Percentiles rank a stretch among this genome's conserved stretches.
These are phyloP conservation scores for Rutstroemia sp. DNA, from an alignment of 2,329 filamentous ascomycete species.

Conservation along the genomic window DNA sequence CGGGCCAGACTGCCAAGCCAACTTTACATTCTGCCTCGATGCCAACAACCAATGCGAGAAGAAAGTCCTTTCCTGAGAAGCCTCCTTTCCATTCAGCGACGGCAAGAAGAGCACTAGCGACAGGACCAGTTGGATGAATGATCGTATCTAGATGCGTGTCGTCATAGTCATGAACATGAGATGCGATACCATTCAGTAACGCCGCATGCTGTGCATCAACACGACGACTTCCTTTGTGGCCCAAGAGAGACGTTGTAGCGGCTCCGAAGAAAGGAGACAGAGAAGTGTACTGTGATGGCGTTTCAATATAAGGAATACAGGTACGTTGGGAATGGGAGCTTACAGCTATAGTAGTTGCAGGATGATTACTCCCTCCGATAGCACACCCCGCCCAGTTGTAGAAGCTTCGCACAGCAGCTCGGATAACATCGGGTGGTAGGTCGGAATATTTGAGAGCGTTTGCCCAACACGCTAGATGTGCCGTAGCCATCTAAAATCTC, in stretches of 20 bases:
- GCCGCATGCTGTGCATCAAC: slow-evolving; percentile 42
- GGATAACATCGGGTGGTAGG: slow-evolving; percentile 35
- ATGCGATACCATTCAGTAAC: slow-evolving; percentile 46
- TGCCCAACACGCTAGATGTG: slow-evolving; percentile 41
- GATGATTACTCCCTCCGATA: slow-evolving; percentile 38
- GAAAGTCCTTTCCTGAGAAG: slow-evolving; percentile 38
- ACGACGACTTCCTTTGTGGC: slow-evolving; percentile 23
- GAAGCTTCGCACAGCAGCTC: slow-evolving; percentile 39
- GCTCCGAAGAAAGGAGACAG: slow-evolving; percentile 28
- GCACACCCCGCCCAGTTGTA: slow-evolving; percentile 49
- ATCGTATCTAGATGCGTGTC: slow-evolving; percentile 49
- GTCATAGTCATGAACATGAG: slow-evolving; percentile 49
- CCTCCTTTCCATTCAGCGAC: slow-evolving; percentile 35
- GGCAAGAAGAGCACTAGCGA: slow-evolving; percentile 42
- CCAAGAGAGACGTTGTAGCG: slow-evolving; percentile 29
- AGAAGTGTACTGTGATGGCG: slow-evolving; percentile 17
- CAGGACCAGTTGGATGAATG: slow-evolving; percentile 46
- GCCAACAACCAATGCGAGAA: slow-evolving; percentile 44
- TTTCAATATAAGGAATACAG: background rate
- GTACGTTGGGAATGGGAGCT: background rate
- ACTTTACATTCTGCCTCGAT: slow-evolving; percentile 47
- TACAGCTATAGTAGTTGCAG: slow-evolving; percentile 16
- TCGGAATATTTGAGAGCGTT: slow-evolving; percentile 34
- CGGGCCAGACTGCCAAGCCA: slow-evolving; percentile 43
- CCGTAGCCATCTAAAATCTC: slow-evolving; percentile 35